Base-by-base conservation (phyloP, 2,329 filamentous ascomycete genomes). In the Sporothrix protearum region DNA sequence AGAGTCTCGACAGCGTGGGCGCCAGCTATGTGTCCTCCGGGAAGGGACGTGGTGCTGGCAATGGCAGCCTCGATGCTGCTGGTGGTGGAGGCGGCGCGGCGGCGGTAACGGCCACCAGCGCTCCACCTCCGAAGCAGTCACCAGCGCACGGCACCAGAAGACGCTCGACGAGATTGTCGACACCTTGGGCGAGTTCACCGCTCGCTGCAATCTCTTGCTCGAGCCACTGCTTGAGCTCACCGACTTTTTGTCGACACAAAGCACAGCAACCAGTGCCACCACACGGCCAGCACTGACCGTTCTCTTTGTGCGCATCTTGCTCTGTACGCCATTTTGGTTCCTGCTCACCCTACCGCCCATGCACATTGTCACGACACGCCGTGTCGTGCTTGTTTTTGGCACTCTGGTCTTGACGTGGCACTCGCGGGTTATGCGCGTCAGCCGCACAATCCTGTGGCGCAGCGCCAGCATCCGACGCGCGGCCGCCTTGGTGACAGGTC, bases 101-200 rank as follows among this genome's bases (percentile, higher is more conserved):
- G 73, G 69, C 7, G 70, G 72, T 9, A 74, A 73, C 22, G 75
- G 74, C 25, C 85, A 86, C 74, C 79, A 81, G 70, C 79, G 83
- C n/a, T 68, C 30, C 10, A 30, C 66, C 12, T 82, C 81, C 25
- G 92, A 93, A 76, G 78, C 72, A 0, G 69, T 82, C 19, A 88
- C 86, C 7, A 89, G 86, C 73, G 91, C 90, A 55, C 90, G 91
- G 73, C 92, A 96, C 77, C 93, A 97, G 77, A 97, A 97, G 83
- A 97, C 94, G 68, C 82, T 99, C 69, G 96, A 99, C 79, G 96
- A 99, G 82, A 99, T 99, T 73, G 92, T 99, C 71, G 94, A 98
- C 76, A 97, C 93, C 0, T 83, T 99, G 59, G 93, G 94, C 79
- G 89, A 94, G 75, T 93, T 99, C 76, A 98, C 95, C 0, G 92